A percentile compares a stretch with the other conserved stretches of the same genome.
These are phyloP conservation scores for Tuctoria greenei DNA, from an alignment of 176 grass and related monocot genomes.

Conservation along the genomic window DNA sequence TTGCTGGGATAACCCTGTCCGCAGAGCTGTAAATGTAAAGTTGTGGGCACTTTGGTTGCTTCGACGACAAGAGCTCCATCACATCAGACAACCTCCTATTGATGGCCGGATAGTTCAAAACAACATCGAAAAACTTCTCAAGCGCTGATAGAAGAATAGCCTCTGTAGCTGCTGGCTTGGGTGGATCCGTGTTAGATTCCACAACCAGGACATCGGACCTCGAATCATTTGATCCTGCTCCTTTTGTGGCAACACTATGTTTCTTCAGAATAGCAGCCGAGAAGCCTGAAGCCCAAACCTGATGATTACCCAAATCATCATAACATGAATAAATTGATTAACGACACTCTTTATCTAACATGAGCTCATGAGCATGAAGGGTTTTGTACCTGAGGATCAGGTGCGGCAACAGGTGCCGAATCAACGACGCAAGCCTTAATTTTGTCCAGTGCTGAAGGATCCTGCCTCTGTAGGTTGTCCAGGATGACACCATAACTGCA, in stretches of 20 bases:
- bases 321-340: background rate
- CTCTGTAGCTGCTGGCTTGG: constrained; percentile 55
- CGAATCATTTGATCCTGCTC: constrained; percentile 26
- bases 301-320: background rate
- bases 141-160: constrained; percentile 62
- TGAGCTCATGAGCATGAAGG: too few species aligned
- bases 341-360: background rate
- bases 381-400: constrained; percentile 93
- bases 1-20: constrained; percentile 78
- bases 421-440: constrained; percentile 89
- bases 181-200: constrained; percentile 42
- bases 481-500: constrained; percentile 83
- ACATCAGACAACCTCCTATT: constrained; percentile 75
- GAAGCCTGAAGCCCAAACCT: constrained; percentile 97
- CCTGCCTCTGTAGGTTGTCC: constrained; percentile 63
- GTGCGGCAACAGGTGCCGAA: constrained; percentile 81
- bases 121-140: constrained; percentile 72
- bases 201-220: constrained; percentile 44
- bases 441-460: constrained; percentile 63
- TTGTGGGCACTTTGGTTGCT: constrained; percentile 80
- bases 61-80: constrained; percentile 60
- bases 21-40: constrained; percentile 88
- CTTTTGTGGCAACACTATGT: constrained; percentile 66
- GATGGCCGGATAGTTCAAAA: constrained; percentile 71
- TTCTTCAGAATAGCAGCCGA: constrained; percentile 95